Evolutionary conservation across 192 early-diverging fungal genomes (phyloP).

Genomic region (Backusella tuberculispora): DNA sequence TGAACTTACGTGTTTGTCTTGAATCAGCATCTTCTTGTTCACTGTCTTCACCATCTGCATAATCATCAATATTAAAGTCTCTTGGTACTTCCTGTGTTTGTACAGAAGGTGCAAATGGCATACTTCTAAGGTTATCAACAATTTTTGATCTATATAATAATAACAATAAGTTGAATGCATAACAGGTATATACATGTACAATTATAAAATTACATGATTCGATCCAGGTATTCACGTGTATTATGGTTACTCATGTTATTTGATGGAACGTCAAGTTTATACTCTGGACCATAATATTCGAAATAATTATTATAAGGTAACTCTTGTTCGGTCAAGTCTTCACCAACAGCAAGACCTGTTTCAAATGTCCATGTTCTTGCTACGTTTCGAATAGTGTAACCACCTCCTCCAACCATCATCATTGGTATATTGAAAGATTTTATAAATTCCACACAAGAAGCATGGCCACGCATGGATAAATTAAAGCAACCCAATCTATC

Average conservation of each 20-base stretch:
- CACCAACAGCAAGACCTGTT: slow-evolving; percentile 80
- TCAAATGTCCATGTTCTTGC: slow-evolving; percentile 96
- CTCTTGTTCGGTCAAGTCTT: slow-evolving; percentile 57
- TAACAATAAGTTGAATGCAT: neutral
- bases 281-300: slow-evolving; percentile 91
- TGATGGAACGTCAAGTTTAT: slow-evolving; percentile 79
- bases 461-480: slow-evolving; percentile 92
- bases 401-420: slow-evolving; percentile 94
- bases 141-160: slow-evolving; percentile 46
- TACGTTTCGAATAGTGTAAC: slow-evolving; percentile 97
- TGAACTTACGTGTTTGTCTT: slow-evolving; percentile 32
- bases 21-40: slow-evolving; percentile 37
- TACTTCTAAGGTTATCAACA: slow-evolving; percentile 65
- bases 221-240: slow-evolving; percentile 80
- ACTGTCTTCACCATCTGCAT: slow-evolving; percentile 43
- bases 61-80: slow-evolving; percentile 40
- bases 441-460: slow-evolving; percentile 91
- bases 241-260: slow-evolving; percentile 91
- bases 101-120: slow-evolving; percentile 79
- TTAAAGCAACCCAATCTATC: slow-evolving; percentile 97
- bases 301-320: slow-evolving; percentile 89
- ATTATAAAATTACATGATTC: slow-evolving; percentile 58
- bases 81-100: slow-evolving; percentile 70
- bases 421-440: slow-evolving; percentile 90
- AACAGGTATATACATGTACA: neutral